These are phyloP conservation scores for Vitis riparia DNA, from an alignment of 164 flowering plant species.

Conservation along the genomic window DNA sequence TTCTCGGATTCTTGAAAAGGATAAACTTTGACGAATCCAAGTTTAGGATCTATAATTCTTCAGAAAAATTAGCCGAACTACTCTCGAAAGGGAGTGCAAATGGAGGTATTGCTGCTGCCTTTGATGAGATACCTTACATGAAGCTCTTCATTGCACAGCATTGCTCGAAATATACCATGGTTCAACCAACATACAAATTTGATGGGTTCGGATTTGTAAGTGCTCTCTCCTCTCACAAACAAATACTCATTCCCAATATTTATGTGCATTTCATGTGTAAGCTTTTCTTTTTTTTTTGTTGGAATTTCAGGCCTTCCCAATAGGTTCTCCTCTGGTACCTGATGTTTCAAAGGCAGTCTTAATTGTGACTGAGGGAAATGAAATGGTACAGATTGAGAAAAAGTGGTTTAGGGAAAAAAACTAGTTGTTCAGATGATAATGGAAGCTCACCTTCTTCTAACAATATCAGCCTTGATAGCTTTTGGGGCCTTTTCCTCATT, in stretches of 20 bases:
- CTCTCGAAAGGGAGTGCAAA: slow-evolving; percentile 25
- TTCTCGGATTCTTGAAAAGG: slow-evolving; percentile 2
- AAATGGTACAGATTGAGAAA: slow-evolving; percentile 27
- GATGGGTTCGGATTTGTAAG: slow-evolving; percentile 62
- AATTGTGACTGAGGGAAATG: slow-evolving; percentile 26
- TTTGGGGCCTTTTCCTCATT: slow-evolving; percentile 49
- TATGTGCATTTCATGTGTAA: background rate
- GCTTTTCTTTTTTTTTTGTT: background rate
- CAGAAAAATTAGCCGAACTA: slow-evolving; percentile 4
- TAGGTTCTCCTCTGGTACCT: slow-evolving; percentile 34
- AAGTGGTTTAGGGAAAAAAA: slow-evolving; percentile 25
- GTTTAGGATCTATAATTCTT: background rate
- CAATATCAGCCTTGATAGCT: slow-evolving; percentile 28
- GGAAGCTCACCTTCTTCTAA: slow-evolving; percentile 1
- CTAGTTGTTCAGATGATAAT: slow-evolving; percentile 10
- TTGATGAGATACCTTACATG: slow-evolving; percentile 56
- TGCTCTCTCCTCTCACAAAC: background rate
- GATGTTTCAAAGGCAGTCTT: slow-evolving; percentile 42
- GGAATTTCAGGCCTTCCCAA: slow-evolving; percentile 32
- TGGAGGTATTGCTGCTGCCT: slow-evolving; percentile 50
- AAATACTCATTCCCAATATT: no score
- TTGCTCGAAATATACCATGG: slow-evolving; percentile 32
- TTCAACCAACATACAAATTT: slow-evolving; percentile 35
- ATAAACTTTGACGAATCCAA: slow-evolving; percentile 6
- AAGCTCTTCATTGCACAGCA: slow-evolving; percentile 32